Evolutionary conservation across 2,329 filamentous ascomycete genomes (phyloP), one percentile per base, ranked within the genome.

Genomic region (Zasmidium cellare): DNA sequence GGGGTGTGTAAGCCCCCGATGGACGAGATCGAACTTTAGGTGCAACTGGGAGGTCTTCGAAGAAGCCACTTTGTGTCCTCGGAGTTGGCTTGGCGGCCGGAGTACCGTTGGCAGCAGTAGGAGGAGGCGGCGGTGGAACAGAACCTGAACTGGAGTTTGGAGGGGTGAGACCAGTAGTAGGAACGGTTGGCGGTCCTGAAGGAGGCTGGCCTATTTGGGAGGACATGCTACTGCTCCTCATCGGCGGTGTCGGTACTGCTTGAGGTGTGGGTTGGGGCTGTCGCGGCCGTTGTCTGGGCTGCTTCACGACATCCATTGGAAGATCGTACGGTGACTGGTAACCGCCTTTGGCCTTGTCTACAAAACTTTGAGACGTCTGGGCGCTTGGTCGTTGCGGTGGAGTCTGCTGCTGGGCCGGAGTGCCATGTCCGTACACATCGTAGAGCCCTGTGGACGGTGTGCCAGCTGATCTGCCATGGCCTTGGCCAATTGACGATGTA

Each of bases 271-370:
- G 54, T 25, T 59, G 57, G 31, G 77, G 69, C 66, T 55, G 64
- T 66, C 35, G 76, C 69, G 63, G 62, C 50, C 76, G 71, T 56
- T 78, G 89, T 87, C 72, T 86, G 81, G 68, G 88, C 35, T 41
- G 35, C 23, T 88, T 89, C 24, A 89, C 84, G 25, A 99, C 83
- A 55, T 97, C 93, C 75, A 94, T 90, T 3, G 94, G 94, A 19
- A 99, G 80, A 76, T 99, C 96, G 68, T 97, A 99, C 0, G 94
- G 94, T 19, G 93, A 97, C 50, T 88, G 84, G 72, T 99, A 99
- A 7, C 93, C 92, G 56, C 90, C 90, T 75, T 96, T 97, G 2
- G 91, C 80, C 74, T 96, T 96, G 73, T 93, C 89, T 5, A 84
- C 91, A 74, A 96, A 99, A 74, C 93, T 97, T 71, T 96, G 86